Percentiles rank a stretch among this genome's conserved stretches.
Evolutionary conservation across 116 monocot species (phyloP).

Genomic region (Papilionanthe hybrid): DNA sequence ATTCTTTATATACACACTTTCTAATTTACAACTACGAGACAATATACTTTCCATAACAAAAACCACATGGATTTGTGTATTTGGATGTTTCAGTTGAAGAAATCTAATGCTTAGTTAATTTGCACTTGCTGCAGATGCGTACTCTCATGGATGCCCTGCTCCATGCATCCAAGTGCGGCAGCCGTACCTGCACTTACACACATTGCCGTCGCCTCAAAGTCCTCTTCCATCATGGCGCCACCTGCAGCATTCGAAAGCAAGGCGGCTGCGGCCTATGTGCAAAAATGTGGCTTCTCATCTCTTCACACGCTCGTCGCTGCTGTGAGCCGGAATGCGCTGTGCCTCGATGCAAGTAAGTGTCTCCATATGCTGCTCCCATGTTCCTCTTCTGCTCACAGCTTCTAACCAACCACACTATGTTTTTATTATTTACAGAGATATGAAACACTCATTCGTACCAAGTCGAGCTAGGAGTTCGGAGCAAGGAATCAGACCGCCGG

Average conservation of each 20-base stretch:
- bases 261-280: constrained; percentile 23
- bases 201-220: constrained; percentile 15
- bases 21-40: background rate
- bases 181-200: background rate
- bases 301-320: constrained; percentile 7
- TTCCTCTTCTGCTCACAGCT: too few relatives aligned
- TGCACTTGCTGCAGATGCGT: background rate
- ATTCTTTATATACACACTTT: background rate
- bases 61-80: background rate
- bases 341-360: constrained; percentile 27
- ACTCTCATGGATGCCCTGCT: constrained; percentile 12
- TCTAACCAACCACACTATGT: too few relatives aligned
- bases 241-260: constrained; percentile 9
- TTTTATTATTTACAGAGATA: too few relatives aligned
- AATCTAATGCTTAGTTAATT: background rate
- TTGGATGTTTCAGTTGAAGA: background rate
- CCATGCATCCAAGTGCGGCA: constrained; percentile 22
- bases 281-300: constrained; percentile 18
- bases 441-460: too few relatives aligned
- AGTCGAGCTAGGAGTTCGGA: too few relatives aligned
- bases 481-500: too few relatives aligned
- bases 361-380: too few relatives aligned
- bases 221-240: constrained; percentile 22
- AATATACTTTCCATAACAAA: background rate
- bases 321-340: constrained; percentile 10